A percentile compares a stretch with the other conserved stretches of the same genome.
Evolutionary conservation across 2,329 filamentous ascomycete genomes (phyloP).

Genomic region (Graphilbum ipis-grandicollis): DNA sequence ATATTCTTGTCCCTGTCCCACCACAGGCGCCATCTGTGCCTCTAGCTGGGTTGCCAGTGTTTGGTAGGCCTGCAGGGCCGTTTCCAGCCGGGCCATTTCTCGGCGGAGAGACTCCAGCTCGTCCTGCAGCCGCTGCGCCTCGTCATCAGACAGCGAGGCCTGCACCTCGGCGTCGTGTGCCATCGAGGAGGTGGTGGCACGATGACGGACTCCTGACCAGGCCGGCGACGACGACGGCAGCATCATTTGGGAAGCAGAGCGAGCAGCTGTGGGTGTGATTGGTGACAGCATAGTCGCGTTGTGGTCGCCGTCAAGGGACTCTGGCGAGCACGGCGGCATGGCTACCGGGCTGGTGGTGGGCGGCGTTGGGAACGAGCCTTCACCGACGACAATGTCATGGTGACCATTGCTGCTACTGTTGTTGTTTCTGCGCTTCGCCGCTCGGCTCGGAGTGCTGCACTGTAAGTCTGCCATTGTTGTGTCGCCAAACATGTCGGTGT

Average conservation of each 20-base stretch:
- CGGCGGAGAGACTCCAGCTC: slow-evolving; percentile 30
- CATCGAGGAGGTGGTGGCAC: too few relatives aligned
- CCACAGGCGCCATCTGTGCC: slow-evolving; percentile 17
- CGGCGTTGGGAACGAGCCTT: slow-evolving; percentile 33
- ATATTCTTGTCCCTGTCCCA: too few relatives aligned
- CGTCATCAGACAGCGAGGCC: slow-evolving; percentile 21
- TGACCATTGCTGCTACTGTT: too few relatives aligned
- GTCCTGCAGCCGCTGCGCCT: slow-evolving; percentile 23
- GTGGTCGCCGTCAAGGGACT: too few relatives aligned
- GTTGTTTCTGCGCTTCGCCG: slow-evolving; percentile 2
- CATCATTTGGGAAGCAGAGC: too few relatives aligned
- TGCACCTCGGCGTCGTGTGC: slow-evolving; percentile 25
- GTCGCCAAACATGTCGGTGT: slow-evolving; percentile 27
- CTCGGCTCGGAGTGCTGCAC: slow-evolving; percentile 31
- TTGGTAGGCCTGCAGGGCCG: slow-evolving; percentile 29
- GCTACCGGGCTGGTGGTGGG: slow-evolving; percentile 33
- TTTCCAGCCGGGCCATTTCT: slow-evolving; percentile 29
- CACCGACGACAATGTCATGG: too few relatives aligned
- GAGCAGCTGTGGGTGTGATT: too few relatives aligned
- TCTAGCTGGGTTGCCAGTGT: slow-evolving; percentile 20
- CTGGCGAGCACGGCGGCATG: slow-evolving; percentile 1
- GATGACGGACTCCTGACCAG: too few relatives aligned
- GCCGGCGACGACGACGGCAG: too few relatives aligned
- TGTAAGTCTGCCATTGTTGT: slow-evolving; percentile 30
- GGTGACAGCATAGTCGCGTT: too few relatives aligned